Conservation (phyloP, 2,329 filamentous ascomycete genomes). For the Zasmidium cellare region DNA sequence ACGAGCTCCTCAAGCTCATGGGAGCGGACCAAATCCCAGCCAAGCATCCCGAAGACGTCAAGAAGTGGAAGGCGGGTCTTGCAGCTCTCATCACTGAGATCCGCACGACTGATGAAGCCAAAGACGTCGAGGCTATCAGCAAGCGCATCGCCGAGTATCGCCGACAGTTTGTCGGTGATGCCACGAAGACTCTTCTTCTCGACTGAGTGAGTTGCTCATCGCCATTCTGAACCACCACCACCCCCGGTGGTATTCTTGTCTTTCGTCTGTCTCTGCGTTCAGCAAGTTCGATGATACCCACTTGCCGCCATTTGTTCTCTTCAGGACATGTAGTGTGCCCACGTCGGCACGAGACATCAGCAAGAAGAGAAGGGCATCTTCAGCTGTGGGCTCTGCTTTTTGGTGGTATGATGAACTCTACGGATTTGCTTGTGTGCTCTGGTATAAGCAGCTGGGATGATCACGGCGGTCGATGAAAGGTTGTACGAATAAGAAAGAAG, state of each 20-base stretch:
- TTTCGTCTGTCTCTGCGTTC: background rate
- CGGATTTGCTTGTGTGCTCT: background rate
- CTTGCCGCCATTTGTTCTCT: background rate
- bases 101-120: slow-evolving; percentile 56
- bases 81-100: slow-evolving; percentile 61
- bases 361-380: background rate
- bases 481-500: too few species aligned
- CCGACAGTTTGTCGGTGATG: slow-evolving; percentile 63
- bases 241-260: background rate
- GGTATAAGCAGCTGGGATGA: too few species aligned
- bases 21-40: slow-evolving; percentile 28
- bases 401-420: too few species aligned
- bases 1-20: slow-evolving; percentile 31
- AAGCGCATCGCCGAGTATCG: slow-evolving; percentile 67
- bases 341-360: background rate
- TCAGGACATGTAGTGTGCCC: background rate
- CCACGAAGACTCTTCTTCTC: slow-evolving; percentile 57
- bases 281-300: background rate
- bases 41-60: slow-evolving; percentile 23
- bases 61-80: slow-evolving; percentile 61
- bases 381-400: too few species aligned
- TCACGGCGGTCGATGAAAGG: too few species aligned
- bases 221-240: background rate
- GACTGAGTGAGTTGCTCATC: background rate
- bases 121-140: slow-evolving; percentile 67